phyloP scores from a whole-genome alignment of 768 basidiomycete genomes.

The Gloeostereum incarnatum region DNA sequence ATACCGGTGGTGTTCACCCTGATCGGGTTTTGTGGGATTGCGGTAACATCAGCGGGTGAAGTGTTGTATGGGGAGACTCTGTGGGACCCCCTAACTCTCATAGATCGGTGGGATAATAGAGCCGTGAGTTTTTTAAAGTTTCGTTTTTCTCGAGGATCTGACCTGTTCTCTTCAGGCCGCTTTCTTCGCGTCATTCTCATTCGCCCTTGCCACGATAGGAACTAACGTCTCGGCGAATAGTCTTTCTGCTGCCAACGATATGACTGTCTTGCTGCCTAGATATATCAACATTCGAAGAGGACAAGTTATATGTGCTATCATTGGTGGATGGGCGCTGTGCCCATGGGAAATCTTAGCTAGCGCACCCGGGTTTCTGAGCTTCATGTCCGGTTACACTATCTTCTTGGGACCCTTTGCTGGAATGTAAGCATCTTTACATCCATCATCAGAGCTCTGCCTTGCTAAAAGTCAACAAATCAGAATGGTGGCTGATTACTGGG shows the following conservation, averaged over 20 bases:
- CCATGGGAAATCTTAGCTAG: slow-evolving; percentile 79
- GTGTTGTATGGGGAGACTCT: slow-evolving; percentile 53
- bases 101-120: slow-evolving; percentile 78
- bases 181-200: slow-evolving; percentile 76
- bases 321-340: slow-evolving; percentile 80
- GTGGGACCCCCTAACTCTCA: slow-evolving; percentile 73
- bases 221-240: slow-evolving; percentile 73
- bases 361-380: slow-evolving; percentile 61
- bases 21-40: slow-evolving; percentile 71
- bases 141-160: too few species aligned
- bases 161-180: too few species aligned
- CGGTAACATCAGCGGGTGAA: slow-evolving; percentile 70
- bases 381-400: slow-evolving; percentile 80
- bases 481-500: slow-evolving; percentile 49
- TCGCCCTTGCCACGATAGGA: slow-evolving; percentile 63
- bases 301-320: slow-evolving; percentile 64
- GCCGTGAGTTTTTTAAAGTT: too few species aligned
- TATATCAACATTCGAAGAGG: slow-evolving; percentile 81
- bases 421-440: slow-evolving; percentile 37
- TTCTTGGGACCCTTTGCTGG: slow-evolving; percentile 83
- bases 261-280: slow-evolving; percentile 67
- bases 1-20: slow-evolving; percentile 75
- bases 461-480: background rate
- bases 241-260: slow-evolving; percentile 72
- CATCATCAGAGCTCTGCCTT: background rate